A percentile compares a stretch with the other conserved stretches of the same genome.
These are phyloP conservation scores for Suillus variegatus DNA, from an alignment of 768 basidiomycete species.

Conservation along the genomic window DNA sequence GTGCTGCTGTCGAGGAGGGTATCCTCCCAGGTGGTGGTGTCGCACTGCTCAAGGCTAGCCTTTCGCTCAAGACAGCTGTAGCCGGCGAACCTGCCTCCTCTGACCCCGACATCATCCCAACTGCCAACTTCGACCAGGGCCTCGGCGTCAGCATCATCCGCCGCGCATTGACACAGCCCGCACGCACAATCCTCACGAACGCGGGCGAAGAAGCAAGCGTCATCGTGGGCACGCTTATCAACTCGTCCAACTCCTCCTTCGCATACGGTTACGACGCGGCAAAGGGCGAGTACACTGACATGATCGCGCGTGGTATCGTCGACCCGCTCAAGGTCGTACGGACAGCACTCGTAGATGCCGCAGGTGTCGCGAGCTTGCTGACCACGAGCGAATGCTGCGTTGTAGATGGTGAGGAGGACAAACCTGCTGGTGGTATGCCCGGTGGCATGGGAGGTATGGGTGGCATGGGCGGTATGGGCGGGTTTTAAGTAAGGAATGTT, in stretches of 20 bases:
- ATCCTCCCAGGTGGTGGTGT: conserved; percentile 97
- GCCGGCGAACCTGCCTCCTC: conserved; percentile 51
- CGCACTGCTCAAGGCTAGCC: conserved; percentile 84
- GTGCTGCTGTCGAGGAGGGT: conserved; percentile 97
- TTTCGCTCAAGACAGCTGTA: conserved; percentile 61
- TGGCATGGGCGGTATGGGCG: conserved; percentile 63
- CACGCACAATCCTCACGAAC: conserved; percentile 88
- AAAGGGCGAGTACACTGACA: conserved; percentile 91
- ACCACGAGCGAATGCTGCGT: conserved; percentile 93
- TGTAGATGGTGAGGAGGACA: conserved; percentile 87
- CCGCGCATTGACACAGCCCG: conserved; percentile 79
- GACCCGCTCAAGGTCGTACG: conserved; percentile 96
- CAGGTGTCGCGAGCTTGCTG: conserved; percentile 90
- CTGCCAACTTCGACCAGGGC: conserved; percentile 95
- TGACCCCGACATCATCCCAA: conserved; percentile 68
- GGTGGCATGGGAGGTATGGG: conserved; percentile 55
- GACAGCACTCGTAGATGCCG: conserved; percentile 89
- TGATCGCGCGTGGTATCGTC: conserved; percentile 93
- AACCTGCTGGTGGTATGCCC: conserved; percentile 45
- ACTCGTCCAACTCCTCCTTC: conserved; percentile 71
- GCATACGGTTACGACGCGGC: conserved; percentile 88
- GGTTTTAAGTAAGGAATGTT: conserved; percentile 40
- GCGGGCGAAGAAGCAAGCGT: conserved; percentile 94
- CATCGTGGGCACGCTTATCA: conserved; percentile 84
- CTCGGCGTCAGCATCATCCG: conserved; percentile 94